phyloP scores from a whole-genome alignment of 2,329 filamentous ascomycete genomes.

The Aureobasidium zeae region DNA sequence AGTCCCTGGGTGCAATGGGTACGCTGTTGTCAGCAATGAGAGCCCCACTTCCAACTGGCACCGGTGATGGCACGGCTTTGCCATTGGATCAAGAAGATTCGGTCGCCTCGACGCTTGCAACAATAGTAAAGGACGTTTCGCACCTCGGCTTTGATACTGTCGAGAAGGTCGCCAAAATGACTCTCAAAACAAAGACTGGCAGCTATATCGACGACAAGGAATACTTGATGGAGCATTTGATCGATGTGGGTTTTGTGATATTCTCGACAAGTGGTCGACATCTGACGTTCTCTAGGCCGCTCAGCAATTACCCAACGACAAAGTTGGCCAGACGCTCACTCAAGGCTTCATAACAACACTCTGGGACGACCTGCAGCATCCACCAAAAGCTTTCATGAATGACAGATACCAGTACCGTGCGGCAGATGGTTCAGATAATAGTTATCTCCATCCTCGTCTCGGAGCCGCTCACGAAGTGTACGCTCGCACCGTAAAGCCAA shows the following conservation, averaged over 20 bases:
- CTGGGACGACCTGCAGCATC: slow-evolving; percentile 41
- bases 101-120: slow-evolving; percentile 14
- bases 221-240: slow-evolving; percentile 51
- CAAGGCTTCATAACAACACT: slow-evolving; percentile 37
- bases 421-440: slow-evolving; percentile 45
- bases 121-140: slow-evolving; percentile 23
- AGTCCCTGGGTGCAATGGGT: slow-evolving; percentile 23
- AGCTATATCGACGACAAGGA: slow-evolving; percentile 52
- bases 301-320: slow-evolving; percentile 34
- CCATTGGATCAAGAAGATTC: slow-evolving; percentile 22
- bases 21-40: slow-evolving; percentile 26
- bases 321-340: slow-evolving; percentile 34
- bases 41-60: slow-evolving; percentile 30
- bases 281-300: slow-evolving; percentile 30
- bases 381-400: slow-evolving; percentile 37
- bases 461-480: slow-evolving; percentile 59
- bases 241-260: slow-evolving; percentile 32
- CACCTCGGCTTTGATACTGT: slow-evolving; percentile 32
- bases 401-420: slow-evolving; percentile 39
- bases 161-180: slow-evolving; percentile 28
- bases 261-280: background rate
- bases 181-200: slow-evolving; percentile 33
- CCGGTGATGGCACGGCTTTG: slow-evolving; percentile 37
- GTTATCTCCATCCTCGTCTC: slow-evolving; percentile 52
- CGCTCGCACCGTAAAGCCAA: slow-evolving; percentile 55